Evolutionary conservation across 129 eudicot genomes (phyloP).

Genomic region (Ambrosia artemisiifolia): DNA sequence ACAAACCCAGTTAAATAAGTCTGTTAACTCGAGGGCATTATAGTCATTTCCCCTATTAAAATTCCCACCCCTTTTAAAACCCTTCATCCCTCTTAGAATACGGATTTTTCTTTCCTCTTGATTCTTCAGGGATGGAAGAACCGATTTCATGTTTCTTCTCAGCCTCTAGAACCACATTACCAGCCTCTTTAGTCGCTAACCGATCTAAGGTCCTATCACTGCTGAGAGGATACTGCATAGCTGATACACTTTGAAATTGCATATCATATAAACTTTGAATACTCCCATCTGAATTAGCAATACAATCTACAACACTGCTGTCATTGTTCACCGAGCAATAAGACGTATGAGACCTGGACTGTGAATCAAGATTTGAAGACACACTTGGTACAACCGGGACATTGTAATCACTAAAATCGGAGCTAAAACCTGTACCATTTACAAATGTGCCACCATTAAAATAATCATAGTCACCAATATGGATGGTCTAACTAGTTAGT

Average conservation of each 20-base stretch:
- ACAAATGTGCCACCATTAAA: no score
- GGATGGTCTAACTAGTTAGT: no score
- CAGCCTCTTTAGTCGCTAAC: not conserved
- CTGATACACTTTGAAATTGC: constrained; percentile 46
- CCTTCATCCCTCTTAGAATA: no score
- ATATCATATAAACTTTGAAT: no score
- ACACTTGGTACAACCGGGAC: constrained; percentile 21
- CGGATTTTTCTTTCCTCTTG: constrained; percentile 59
- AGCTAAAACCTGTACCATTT: constrained; percentile 34
- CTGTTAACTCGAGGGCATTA: no score
- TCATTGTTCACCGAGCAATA: constrained; percentile 39
- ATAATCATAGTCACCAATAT: constrained; percentile 16
- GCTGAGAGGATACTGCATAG: constrained; percentile 50
- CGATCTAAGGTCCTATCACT: constrained; percentile 11
- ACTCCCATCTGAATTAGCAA: constrained; percentile 68
- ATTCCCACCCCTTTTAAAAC: no score
- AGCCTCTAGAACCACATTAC: constrained; percentile 13
- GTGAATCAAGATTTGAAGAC: constrained; percentile 27
- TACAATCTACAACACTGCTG: constrained; percentile 43
- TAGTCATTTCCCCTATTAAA: no score
- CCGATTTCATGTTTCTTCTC: constrained; percentile 26
- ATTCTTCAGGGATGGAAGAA: constrained; percentile 11
- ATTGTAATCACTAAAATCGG: constrained; percentile 29
- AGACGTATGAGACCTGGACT: constrained; percentile 44
- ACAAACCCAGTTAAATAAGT: no score